Conservation (phyloP, 139 green algal genomes). For the Volvox africanus region DNA sequence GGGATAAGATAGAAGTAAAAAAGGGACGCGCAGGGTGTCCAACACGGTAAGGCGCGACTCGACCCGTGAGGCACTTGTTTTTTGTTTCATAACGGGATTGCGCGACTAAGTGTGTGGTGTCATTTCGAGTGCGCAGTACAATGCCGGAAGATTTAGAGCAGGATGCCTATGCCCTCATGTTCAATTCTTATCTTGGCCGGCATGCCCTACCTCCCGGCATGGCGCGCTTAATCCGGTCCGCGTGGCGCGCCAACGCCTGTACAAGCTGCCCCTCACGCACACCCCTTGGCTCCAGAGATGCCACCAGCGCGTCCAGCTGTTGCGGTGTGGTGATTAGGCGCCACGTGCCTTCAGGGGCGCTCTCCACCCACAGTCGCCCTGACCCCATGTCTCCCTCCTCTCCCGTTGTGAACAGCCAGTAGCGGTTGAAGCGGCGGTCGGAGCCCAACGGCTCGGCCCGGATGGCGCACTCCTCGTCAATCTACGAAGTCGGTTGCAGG, state of each 20-base stretch:
- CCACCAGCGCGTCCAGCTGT: constrained; percentile 68
- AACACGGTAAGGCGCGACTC: too few species aligned
- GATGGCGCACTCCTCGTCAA: constrained; percentile 63
- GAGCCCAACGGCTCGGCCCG: constrained; percentile 77
- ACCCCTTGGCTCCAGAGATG: constrained; percentile 68
- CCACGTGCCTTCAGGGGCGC: constrained; percentile 58
- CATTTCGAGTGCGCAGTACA: too few species aligned
- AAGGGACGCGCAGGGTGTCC: too few species aligned
- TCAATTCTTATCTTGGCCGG: too few species aligned
- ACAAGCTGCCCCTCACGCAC: constrained; percentile 65
- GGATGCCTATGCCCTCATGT: too few species aligned
- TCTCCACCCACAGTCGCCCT: constrained; percentile 66
- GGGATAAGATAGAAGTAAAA: not conserved
- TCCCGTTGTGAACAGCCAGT: constrained; percentile 70
- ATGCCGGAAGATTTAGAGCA: too few species aligned
- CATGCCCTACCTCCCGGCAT: constrained; percentile 44
- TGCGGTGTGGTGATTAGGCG: constrained; percentile 56
- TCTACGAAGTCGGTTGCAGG: not conserved
- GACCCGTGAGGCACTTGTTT: too few species aligned
- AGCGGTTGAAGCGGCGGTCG: constrained; percentile 86
- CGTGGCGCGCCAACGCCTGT: constrained; percentile 38
- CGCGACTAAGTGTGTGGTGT: too few species aligned
- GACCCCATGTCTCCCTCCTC: constrained; percentile 25
- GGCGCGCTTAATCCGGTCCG: constrained; percentile 21
- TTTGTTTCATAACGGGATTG: too few species aligned